Percentiles rank a stretch among this genome's conserved stretches.
Conservation (phyloP, 1,139 yeast genomes). For the Hyphopichia wangnamkhiaoensis region DNA sequence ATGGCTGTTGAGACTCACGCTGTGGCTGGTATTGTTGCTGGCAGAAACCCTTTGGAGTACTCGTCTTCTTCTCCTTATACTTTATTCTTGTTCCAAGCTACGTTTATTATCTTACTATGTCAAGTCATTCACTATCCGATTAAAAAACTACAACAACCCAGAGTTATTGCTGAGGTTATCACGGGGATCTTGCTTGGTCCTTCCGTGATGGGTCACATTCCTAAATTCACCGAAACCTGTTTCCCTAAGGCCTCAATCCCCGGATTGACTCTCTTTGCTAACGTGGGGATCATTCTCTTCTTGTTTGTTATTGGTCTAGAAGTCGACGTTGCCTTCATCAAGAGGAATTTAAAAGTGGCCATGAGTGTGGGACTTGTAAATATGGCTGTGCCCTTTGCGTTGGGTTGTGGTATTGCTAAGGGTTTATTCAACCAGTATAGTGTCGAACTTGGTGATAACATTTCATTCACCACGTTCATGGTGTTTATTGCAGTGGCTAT, state of each 20-base stretch:
- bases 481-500: slow-evolving; percentile 79
- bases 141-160: slow-evolving; percentile 63
- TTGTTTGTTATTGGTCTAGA: slow-evolving; percentile 77
- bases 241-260: slow-evolving; percentile 66
- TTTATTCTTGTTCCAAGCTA: slow-evolving; percentile 59
- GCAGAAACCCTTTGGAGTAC: slow-evolving; percentile 66
- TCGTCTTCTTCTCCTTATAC: slow-evolving; percentile 58
- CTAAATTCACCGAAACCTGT: slow-evolving; percentile 60
- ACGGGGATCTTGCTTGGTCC: slow-evolving; percentile 76
- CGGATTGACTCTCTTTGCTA: slow-evolving; percentile 66
- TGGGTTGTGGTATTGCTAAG: slow-evolving; percentile 69
- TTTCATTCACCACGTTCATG: slow-evolving; percentile 71
- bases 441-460: slow-evolving; percentile 23
- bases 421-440: slow-evolving; percentile 64
- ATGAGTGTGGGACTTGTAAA: slow-evolving; percentile 66
- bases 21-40: slow-evolving; percentile 70
- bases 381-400: slow-evolving; percentile 75
- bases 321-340: slow-evolving; percentile 66
- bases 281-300: slow-evolving; percentile 69
- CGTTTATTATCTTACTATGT: slow-evolving; percentile 55
- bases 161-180: slow-evolving; percentile 76
- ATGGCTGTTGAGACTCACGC: slow-evolving; percentile 30
- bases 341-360: slow-evolving; percentile 60
- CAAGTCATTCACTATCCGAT: slow-evolving; percentile 61
- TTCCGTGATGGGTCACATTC: slow-evolving; percentile 67